These are phyloP conservation scores for Ceratobasidium sp. DNA, from an alignment of 1,284 basidiomycete species.

Conservation along the genomic window DNA sequence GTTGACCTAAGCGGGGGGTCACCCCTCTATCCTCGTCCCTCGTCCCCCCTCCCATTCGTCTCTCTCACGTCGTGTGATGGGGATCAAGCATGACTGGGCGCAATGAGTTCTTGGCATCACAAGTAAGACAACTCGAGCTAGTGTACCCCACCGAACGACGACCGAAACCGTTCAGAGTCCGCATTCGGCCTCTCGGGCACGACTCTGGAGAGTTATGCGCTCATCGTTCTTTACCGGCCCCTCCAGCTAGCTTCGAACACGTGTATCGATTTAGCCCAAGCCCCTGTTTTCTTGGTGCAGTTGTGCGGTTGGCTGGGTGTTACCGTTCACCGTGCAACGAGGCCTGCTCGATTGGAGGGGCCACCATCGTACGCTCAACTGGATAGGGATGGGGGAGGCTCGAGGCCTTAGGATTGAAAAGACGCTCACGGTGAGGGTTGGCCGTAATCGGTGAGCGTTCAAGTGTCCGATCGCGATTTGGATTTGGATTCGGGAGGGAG, in stretches of 20 bases:
- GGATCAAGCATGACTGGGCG: not conserved
- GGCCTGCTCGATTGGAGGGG: too few relatives aligned
- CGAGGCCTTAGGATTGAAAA: not conserved
- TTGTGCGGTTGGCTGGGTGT: constrained; percentile 9
- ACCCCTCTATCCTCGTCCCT: too few relatives aligned
- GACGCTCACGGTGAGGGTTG: constrained; percentile 31
- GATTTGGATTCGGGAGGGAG: not conserved
- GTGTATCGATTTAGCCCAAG: constrained; percentile 41
- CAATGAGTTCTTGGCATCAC: constrained; percentile 5
- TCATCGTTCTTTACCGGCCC: not conserved
- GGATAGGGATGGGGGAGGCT: not conserved
- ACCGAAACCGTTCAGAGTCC: too few relatives aligned
- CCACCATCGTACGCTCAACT: too few relatives aligned
- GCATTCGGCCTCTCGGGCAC: too few relatives aligned
- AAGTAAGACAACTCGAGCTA: not conserved
- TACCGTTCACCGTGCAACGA: too few relatives aligned
- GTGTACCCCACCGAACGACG: too few relatives aligned
- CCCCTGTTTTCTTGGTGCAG: constrained; percentile 6
- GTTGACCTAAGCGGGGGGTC: too few relatives aligned
- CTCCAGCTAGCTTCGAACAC: too few relatives aligned
- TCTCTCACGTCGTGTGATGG: too few relatives aligned
- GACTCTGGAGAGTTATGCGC: constrained; percentile 9
- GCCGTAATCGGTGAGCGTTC: not conserved
- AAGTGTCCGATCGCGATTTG: constrained; percentile 25
- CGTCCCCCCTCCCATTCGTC: too few relatives aligned